Base-by-base conservation (phyloP, 148 eudicot genomes). In the Polygonum maritimum region DNA sequence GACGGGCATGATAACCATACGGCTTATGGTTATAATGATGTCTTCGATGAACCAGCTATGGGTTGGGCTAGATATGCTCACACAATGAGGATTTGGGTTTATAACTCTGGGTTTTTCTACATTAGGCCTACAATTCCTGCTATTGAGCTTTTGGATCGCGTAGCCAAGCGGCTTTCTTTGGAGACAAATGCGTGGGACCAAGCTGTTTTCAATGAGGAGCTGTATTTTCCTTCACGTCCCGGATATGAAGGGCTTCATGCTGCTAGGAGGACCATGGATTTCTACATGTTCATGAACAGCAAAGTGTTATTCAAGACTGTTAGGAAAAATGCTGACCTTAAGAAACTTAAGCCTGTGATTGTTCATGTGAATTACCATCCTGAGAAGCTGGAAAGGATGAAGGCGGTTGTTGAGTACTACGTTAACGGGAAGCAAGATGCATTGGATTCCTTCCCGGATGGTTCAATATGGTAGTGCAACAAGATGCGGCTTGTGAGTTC, bases 61-160 rank as follows among this genome's bases (percentile, higher is more conserved):
- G 98, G 96, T 76, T 94, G 98, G 98, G 95, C 97, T 47, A 88
- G 98, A 60, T 94, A 94, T 77, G 98, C 97, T 74, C 97, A 94
- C 78, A 90, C 97, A 41, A 94, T 92, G 96, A 82, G 98, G 71
- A 94, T 94, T 52, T 94, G 98, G 98, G 98, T 92, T 31, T 94
- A 83, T 73, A 94, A 92, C 71, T 94, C 97, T 15, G 98, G 98
- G 5, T 94, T 94, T 84, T 94, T 94, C 77, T 94, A 88, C 80
- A 83, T 94, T 18, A 80, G 97, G 82, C 98, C 98, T 57, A 94
- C 98, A 31, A 78, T 90, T 82, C 97, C 98, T 41, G 81, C 98
- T 2, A 90, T 94, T 69, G 98, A 94, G 84, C 92, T 94, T 44
- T 79, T 94, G 78, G 98, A 94, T 75, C 89, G 97, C 3, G 92